Evolutionary conservation across 2,329 filamentous ascomycete genomes (phyloP), one percentile per base, ranked within the genome.

Genomic region (Huntiella savannae): DNA sequence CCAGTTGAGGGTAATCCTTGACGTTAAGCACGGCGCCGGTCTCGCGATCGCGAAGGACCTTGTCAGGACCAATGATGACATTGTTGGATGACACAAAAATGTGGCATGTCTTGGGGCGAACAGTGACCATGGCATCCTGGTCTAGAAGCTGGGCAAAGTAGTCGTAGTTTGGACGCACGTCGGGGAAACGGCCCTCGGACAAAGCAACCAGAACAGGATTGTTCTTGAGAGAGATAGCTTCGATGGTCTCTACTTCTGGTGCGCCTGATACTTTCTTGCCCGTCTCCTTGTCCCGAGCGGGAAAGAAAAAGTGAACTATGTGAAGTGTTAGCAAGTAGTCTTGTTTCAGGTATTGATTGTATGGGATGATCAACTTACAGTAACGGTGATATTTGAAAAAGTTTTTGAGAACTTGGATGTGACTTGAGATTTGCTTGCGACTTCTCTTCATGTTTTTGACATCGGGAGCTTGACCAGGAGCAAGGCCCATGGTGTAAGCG

Each of bases 331-430:
- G 11, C 4, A 13, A 13, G 11, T 28, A n/a, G 22, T 5, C 7
- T 3, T 28, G 22, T 28, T 28, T 28, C 2, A 28, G 6, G 3
- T 10, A 10, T 28, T 28, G 6, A 10, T 28, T 28, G 6, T 43
- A 34, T 43, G 41, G 13, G 13, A 34, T 13, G 41, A 40, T 34
- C 1, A n/a, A 65, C 75, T 69, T 62, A 79, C 75, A 79, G 57
- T 71, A 75, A 38, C 72, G 68, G 51, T 79, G 64, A 46, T 71
- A 69, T 47, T 69, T 66, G 52, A 81, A 73, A 57, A 79, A 78
- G 44, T 72, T 73, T 62, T 80, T 80, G 47, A 80, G 62, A 11
- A 82, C 77, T 56, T 82, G 77, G 55, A 81, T 80, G 55, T 81
- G 77, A 55, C 75, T 80, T 2, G 76, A 80, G 4, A 81, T 74